Percentiles rank a stretch among this genome's conserved stretches.
These are phyloP conservation scores for Lactarius pseudohatsudake DNA, from an alignment of 768 basidiomycete species.

Conservation along the genomic window DNA sequence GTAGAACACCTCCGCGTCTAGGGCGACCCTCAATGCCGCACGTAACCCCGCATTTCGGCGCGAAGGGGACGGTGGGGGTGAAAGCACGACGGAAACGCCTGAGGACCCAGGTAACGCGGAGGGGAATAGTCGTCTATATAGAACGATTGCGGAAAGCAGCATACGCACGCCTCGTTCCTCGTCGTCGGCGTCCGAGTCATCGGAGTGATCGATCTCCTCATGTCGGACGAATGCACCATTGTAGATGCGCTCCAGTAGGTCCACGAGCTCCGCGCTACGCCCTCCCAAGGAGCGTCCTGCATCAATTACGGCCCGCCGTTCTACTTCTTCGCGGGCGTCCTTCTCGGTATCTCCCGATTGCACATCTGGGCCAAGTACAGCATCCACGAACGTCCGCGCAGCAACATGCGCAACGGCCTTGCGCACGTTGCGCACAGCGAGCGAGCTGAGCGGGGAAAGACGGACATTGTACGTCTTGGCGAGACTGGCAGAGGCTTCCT, in stretches of 20 bases:
- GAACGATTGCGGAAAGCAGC: conserved; percentile 57
- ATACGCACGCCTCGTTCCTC: conserved; percentile 55
- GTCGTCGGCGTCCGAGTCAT: conserved; percentile 27
- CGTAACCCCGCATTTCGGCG: conserved; percentile 43
- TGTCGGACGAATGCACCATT: conserved; percentile 32
- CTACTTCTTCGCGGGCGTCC: conserved; percentile 38
- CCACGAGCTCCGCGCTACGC: conserved; percentile 50
- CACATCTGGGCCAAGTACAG: conserved; percentile 35
- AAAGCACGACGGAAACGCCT: conserved; percentile 43
- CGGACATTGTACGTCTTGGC: conserved; percentile 33
- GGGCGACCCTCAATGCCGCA: conserved; percentile 48
- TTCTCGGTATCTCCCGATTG: conserved; percentile 33
- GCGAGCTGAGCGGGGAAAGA: conserved; percentile 43
- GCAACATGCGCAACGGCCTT: conserved; percentile 55
- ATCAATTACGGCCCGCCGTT: conserved; percentile 51
- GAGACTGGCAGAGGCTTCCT: conserved; percentile 51
- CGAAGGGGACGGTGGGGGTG: conserved; percentile 59
- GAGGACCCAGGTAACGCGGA: conserved; percentile 26
- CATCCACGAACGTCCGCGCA: conserved; percentile 53
- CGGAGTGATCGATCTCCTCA: conserved; percentile 33
- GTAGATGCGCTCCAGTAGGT: conserved; percentile 51
- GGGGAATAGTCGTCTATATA: conserved; percentile 65
- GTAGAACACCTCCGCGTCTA: conserved; percentile 56
- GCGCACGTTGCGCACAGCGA: conserved; percentile 52
- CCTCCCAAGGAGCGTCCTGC: conserved; percentile 68